These are phyloP conservation scores for Albizia julibrissin DNA, from an alignment of 306 rosid genomes.

Conservation along the genomic window DNA sequence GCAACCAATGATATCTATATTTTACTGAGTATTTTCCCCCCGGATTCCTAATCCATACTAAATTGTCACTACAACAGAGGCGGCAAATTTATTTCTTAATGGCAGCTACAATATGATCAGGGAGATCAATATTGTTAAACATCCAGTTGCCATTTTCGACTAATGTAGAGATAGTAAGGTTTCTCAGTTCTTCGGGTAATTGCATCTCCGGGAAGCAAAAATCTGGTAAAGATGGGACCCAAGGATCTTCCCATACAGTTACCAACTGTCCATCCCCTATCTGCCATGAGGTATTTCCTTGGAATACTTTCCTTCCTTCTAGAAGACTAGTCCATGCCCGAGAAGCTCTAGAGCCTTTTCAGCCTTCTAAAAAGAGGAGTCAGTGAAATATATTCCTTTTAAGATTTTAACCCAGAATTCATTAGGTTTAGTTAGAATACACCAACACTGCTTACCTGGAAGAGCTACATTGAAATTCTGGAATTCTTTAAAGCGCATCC, in stretches of 20 bases:
- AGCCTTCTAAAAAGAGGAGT: not conserved
- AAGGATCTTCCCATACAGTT: not conserved
- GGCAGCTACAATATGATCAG: no score
- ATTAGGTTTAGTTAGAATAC: not conserved
- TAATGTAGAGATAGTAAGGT: no score
- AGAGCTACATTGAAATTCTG: not conserved
- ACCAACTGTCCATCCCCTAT: not conserved
- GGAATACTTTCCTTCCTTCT: not conserved
- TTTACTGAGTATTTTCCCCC: no score
- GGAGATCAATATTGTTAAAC: no score
- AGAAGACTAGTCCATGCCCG: not conserved
- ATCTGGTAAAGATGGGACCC: not conserved
- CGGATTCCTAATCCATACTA: no score
- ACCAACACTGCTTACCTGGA: not conserved
- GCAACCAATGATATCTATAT: no score
- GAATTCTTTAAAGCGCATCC: not conserved
- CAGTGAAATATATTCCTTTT: not conserved
- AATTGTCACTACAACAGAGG: no score
- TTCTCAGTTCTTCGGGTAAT: no score
- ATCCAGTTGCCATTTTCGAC: no score
- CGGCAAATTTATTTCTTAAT: no score
- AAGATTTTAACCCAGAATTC: not conserved
- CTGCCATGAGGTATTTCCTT: not conserved
- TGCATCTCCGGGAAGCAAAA: no score
- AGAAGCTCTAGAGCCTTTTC: not conserved